A percentile compares a stretch with the other conserved stretches of the same genome.
These are phyloP conservation scores for Bauhinia variegata DNA, from an alignment of 306 rosid genomes.

Conservation along the genomic window DNA sequence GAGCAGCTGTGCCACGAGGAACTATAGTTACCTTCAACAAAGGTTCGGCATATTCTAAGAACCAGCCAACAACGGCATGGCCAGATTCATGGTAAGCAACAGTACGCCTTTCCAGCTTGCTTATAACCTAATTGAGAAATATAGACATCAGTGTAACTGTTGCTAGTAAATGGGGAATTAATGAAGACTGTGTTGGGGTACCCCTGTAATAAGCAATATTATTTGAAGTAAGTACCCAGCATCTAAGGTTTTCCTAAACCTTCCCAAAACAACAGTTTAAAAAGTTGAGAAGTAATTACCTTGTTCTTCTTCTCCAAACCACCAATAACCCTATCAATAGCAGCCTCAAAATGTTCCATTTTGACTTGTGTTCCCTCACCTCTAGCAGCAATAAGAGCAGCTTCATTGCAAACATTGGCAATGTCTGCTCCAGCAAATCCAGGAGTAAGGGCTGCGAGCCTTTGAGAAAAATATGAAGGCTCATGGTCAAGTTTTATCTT, in stretches of 20 bases:
- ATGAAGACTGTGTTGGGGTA: neutral
- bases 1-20: slow-evolving; percentile 97
- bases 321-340: slow-evolving; percentile 92
- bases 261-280: neutral
- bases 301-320: slow-evolving; percentile 98
- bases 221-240: neutral
- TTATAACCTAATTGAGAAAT: slow-evolving; percentile 69
- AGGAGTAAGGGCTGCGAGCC: slow-evolving; percentile 98
- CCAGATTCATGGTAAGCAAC: slow-evolving; percentile 98
- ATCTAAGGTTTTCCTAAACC: neutral
- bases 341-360: slow-evolving; percentile 85
- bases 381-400: slow-evolving; percentile 96
- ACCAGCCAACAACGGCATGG: slow-evolving; percentile 96
- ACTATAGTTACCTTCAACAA: slow-evolving; percentile 89
- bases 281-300: slow-evolving; percentile 44
- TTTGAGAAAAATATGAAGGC: slow-evolving; percentile 84
- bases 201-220: neutral
- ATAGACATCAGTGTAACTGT: slow-evolving; percentile 19
- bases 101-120: slow-evolving; percentile 89
- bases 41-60: slow-evolving; percentile 88
- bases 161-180: slow-evolving; percentile 2
- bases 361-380: slow-evolving; percentile 58
- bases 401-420: slow-evolving; percentile 97
- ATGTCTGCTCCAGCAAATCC: slow-evolving; percentile 99
- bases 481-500: slow-evolving; percentile 83